Evolutionary conservation across 1,284 basidiomycete species (phyloP), one percentile per base, ranked within the genome.

Genomic region (Ceratobasidium sp.): DNA sequence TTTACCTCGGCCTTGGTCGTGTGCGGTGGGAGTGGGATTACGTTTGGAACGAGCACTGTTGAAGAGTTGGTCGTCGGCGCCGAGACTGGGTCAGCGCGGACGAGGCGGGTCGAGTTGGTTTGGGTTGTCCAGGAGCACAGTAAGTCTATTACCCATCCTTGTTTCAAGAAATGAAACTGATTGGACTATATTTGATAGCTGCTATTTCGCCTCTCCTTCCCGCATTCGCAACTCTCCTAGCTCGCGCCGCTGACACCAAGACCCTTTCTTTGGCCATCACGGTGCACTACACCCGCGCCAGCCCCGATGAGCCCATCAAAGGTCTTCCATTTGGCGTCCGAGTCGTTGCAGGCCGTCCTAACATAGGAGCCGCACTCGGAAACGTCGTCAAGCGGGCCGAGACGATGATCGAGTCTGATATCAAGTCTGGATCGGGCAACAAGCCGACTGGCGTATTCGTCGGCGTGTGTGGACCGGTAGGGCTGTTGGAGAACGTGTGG

Each of bases 211-310:
- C 87, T 0, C 84, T 92, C 49, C 81, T 90, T 43, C 86, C 89
- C 1, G 82, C 84, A 1, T 85, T 92, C 78, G 80, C 83, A 34
- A 78, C 85, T 1, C 84, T 91, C 74, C 83, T 89, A 75, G 82
- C 85, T 66, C 85, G 84, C 76, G 84, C 78, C 41, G 81, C 76
- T 75, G 83, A 56, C 82, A 81, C 80, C 16, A 78, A 79, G 48
- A 65, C 79, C 81, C 85, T 74, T 82, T 54, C 83, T 2, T 76
- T 91, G 34, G 82, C 84, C 22, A 85, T 92, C 78, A 84, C 84
- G 37, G 85, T 91, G 9, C 86, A 86, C 79, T 91, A 91, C 81
- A 92, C 91, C 7, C 89, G 90, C 29, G 86, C 86, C 22, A 71
- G 51, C 31, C 59, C 54, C 76, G 81, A 74, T 82, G 83, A 56